These are phyloP conservation scores for Porodaedalea pini DNA, from an alignment of 1,284 basidiomycete species.

Conservation along the genomic window DNA sequence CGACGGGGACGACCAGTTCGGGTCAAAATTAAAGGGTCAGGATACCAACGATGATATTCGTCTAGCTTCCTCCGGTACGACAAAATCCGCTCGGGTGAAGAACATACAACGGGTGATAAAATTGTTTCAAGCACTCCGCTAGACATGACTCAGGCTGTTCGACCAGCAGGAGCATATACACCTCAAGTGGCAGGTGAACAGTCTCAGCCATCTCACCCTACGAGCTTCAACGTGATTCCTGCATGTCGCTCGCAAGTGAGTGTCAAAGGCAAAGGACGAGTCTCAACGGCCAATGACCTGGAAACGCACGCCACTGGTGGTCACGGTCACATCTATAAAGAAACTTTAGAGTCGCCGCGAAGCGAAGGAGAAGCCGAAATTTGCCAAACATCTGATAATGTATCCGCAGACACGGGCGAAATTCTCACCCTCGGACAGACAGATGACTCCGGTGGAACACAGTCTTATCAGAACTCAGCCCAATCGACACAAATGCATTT, in stretches of 20 bases:
- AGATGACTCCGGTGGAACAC: not conserved
- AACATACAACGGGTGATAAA: not conserved
- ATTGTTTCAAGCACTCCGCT: not conserved
- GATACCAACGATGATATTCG: not conserved
- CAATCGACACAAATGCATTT: not conserved
- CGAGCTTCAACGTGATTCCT: not conserved
- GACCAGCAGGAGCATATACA: not conserved
- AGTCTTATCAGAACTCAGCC: not conserved
- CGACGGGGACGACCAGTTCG: slow-evolving; percentile 9
- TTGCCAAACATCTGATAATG: not conserved
- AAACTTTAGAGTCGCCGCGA: not conserved
- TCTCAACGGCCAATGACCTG: not conserved
- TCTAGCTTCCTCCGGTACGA: not conserved
- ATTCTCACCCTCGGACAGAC: not conserved
- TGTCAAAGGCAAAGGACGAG: slow-evolving; percentile 5
- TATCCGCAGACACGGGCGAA: not conserved
- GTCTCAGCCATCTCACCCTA: not conserved
- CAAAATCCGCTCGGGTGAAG: not conserved
- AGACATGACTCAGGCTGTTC: not conserved
- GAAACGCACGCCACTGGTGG: not conserved
- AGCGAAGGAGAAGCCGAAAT: not conserved
- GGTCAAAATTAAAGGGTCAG: not conserved
- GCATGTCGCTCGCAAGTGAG: not conserved
- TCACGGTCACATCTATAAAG: not conserved
- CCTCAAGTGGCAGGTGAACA: not conserved